Evolutionary conservation across 2,329 filamentous ascomycete genomes (phyloP), one percentile per base, ranked within the genome.

Genomic region (Fonsecaea multimorphosa): DNA sequence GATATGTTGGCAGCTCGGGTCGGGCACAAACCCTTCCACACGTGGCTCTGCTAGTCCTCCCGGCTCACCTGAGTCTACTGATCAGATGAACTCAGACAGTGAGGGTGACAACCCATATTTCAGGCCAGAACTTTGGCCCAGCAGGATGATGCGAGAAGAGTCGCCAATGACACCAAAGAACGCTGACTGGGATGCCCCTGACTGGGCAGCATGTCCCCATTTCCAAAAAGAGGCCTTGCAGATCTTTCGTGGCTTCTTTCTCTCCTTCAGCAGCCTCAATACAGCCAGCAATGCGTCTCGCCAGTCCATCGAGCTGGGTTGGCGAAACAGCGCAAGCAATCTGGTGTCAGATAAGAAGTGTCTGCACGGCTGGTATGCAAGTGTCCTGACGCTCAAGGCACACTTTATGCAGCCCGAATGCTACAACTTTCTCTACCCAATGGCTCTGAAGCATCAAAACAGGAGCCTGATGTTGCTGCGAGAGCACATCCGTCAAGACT

Each of bases 391-490:
- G 24, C 27, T 65, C 14, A 65, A 58, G 27, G 56, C 62, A 9
- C 19, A 53, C 31, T 65, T 54, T 12, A 14, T 55, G 32, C 44
- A 65, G 24, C 56, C 62, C 11, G 46, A 58, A 38, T 24, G n/a
- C 8, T 65, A 46, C 36, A n/a, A 29, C 9, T 29, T 53, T 11
- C 56, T 65, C 24, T 65, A 53, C 32, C 62, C 62, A 24, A 65
- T 65, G 62, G 62, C 62, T 32, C 51, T 65, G n/a, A 60, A 38
- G 32, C 62, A 65, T 49, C 62, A 65, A 22, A 65, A 65, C 31
- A 36, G 36, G 22, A 65, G 62, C 36, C 34, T 60, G n/a, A 55
- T 32, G 31, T 56, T 65, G 32, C 62, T 65, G 11, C 40, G 62
- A 40, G 27, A 55, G 27, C 19, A 61, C 22, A 22, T 65, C 11